Evolutionary conservation across 805 yeast genomes (phyloP).

Genomic region (Sugiyamaella qingdaonensis): DNA sequence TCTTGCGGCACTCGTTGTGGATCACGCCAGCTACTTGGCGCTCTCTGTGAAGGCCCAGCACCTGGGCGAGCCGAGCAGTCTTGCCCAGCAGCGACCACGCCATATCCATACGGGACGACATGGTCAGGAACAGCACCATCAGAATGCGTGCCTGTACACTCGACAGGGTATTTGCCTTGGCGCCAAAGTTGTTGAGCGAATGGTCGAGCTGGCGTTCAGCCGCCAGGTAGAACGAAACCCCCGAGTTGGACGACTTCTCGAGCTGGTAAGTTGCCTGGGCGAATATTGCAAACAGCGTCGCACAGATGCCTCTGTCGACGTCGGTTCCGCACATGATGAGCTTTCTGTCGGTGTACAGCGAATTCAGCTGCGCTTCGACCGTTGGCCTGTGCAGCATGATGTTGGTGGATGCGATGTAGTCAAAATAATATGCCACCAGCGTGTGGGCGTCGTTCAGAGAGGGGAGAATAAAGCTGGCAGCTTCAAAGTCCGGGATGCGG

Average conservation of each 20-base stretch:
- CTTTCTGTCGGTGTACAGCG: constrained; percentile 3
- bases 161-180: constrained; percentile 4
- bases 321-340: neutral
- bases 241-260: neutral
- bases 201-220: constrained; percentile 8
- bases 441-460: constrained; percentile 7
- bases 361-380: constrained; percentile 3
- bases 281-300: constrained; percentile 7
- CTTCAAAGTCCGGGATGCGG: constrained; percentile 8
- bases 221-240: constrained; percentile 7
- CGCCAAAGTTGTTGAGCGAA: neutral
- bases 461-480: constrained; percentile 2
- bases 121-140: constrained; percentile 5
- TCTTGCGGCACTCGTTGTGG: constrained; percentile 5
- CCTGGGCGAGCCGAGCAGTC: constrained; percentile 5
- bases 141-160: constrained; percentile 8
- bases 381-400: constrained; percentile 9
- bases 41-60: constrained; percentile 3
- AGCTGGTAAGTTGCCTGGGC: constrained; percentile 6
- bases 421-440: constrained; percentile 4
- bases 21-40: constrained; percentile 1
- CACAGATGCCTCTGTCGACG: constrained; percentile 7
- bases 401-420: constrained; percentile 6
- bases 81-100: constrained; percentile 9
- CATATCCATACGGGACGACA: constrained; percentile 6